Evolutionary conservation across 2,329 filamentous ascomycete genomes (phyloP).

Genomic region (Aciculosporium take): DNA sequence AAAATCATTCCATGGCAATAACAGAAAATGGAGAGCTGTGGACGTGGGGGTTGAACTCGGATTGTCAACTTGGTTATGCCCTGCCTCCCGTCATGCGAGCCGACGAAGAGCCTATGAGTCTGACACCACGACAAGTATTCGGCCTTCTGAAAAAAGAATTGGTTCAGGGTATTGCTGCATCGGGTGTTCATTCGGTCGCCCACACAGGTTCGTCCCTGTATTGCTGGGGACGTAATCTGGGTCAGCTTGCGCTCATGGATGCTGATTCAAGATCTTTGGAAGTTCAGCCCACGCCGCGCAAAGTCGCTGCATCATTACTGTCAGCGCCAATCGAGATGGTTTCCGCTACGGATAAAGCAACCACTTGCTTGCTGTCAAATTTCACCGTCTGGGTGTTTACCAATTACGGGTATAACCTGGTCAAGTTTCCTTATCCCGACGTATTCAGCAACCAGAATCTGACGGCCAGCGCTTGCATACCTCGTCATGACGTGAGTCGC

Average conservation of each 20-base stretch:
- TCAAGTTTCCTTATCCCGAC: constrained; percentile 65
- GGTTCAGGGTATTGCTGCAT: constrained; percentile 73
- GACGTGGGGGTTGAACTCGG: constrained; percentile 84
- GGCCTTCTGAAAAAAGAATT: constrained; percentile 77
- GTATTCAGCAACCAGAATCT: constrained; percentile 57
- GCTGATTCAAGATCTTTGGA: constrained; percentile 86
- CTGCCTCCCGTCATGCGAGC: constrained; percentile 51
- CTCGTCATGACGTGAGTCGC: constrained; percentile 45
- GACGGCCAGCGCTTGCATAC: constrained; percentile 39
- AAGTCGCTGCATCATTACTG: constrained; percentile 67
- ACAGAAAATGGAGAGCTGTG: constrained; percentile 80
- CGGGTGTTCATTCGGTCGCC: constrained; percentile 79
- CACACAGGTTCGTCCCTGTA: constrained; percentile 71
- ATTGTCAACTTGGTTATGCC: constrained; percentile 73
- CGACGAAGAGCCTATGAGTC: constrained; percentile 74
- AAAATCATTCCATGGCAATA: constrained; percentile 80
- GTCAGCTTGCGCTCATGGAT: constrained; percentile 86
- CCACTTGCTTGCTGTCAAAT: constrained; percentile 71
- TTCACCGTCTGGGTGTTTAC: constrained; percentile 88
- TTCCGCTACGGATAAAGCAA: constrained; percentile 81
- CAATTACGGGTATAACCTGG: constrained; percentile 87
- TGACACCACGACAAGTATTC: constrained; percentile 75
- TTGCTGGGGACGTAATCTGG: constrained; percentile 90
- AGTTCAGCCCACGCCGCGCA: constrained; percentile 66
- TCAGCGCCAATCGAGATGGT: constrained; percentile 60